Base-by-base conservation (phyloP, 495 filamentous ascomycete genomes). In the Cercophora samala region DNA sequence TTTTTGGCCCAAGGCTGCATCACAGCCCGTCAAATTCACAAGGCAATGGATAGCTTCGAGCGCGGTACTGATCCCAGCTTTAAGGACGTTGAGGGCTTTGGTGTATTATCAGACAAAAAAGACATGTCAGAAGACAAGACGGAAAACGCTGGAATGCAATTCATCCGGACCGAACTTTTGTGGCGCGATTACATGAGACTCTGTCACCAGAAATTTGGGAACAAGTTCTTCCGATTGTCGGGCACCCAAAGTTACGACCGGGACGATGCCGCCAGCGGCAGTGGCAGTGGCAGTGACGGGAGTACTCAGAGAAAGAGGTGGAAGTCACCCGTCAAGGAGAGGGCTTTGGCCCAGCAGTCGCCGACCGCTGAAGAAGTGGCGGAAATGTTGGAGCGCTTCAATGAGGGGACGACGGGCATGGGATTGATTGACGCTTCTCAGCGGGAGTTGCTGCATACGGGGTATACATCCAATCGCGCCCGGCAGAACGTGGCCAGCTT, bases 121-220 rank as follows among this genome's bases (percentile, higher is more conserved):
- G 90, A 89, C 3, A 17, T 13, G 37, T 17, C 26, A 5, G 26
- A 46, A 46, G 37, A 18, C 37, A 9, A 46, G 13, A 13, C 15
- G 11, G 86, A 91, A 69, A 89, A 86, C 72, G 83, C 85, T 60
- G 90, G 90, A n/a, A 90, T 88, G 0, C 80, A 80, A n/a, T 79
- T 75, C 4, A 80, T 92, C 9, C 85, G 90, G 1, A 89, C 90
- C 64, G 88, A 93, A 67, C 79, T 93, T 0, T 78, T 92, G 0
- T 92, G 89, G 89, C 80, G 89, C 4, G 90, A 92, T 75, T 92
- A 92, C 76, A 91, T 92, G 84, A 81, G 87, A 0, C 83, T 93
- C 15, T 88, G 88, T 66, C 83, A 83, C 25, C 78, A 84, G 4
- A 91, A 92, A 70, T 91, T 88, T 66, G 82, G 83, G 17, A 72